Evolutionary conservation across 331 rosid species (phyloP).

Genomic region (Pyracantha coccinea): DNA sequence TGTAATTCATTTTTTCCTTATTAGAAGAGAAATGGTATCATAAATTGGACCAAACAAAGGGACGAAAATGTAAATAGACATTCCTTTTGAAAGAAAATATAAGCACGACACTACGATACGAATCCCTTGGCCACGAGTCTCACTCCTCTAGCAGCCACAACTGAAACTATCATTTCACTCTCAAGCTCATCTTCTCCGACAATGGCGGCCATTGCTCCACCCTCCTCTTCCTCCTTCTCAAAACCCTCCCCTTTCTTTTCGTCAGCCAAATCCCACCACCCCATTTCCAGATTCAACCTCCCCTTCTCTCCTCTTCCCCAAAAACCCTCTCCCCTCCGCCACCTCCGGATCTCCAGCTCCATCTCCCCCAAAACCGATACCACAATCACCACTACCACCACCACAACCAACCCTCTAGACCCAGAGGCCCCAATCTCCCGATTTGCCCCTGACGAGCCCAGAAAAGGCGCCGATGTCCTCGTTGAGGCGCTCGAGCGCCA

Average conservation of each 20-base stretch:
- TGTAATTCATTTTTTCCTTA: too few relatives aligned
- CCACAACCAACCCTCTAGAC: background rate
- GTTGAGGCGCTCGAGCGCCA: constrained; percentile 78
- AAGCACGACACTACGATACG: background rate
- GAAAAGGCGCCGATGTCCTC: constrained; percentile 76
- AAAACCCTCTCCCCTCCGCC: constrained; percentile 6
- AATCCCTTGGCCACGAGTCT: background rate
- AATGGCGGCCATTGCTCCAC: constrained; percentile 49
- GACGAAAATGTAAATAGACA: too few relatives aligned
- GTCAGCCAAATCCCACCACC: constrained; percentile 10
- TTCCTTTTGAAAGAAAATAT: background rate
- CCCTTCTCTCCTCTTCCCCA: background rate
- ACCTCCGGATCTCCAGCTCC: constrained; percentile 16
- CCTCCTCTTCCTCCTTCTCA: constrained; percentile 11
- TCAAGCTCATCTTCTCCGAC: constrained; percentile 3
- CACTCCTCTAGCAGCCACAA: background rate
- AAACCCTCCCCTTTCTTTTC: background rate
- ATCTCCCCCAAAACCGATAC: constrained; percentile 25
- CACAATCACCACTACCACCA: constrained; percentile 14
- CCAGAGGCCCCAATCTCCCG: constrained; percentile 24
- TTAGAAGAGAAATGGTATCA: too few relatives aligned
- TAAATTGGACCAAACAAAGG: too few relatives aligned
- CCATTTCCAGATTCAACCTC: constrained; percentile 4
- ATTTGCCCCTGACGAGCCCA: constrained; percentile 34
- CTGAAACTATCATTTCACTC: background rate